Base-by-base conservation (phyloP, 2,329 filamentous ascomycete species). In the Aspergillus texensis region DNA sequence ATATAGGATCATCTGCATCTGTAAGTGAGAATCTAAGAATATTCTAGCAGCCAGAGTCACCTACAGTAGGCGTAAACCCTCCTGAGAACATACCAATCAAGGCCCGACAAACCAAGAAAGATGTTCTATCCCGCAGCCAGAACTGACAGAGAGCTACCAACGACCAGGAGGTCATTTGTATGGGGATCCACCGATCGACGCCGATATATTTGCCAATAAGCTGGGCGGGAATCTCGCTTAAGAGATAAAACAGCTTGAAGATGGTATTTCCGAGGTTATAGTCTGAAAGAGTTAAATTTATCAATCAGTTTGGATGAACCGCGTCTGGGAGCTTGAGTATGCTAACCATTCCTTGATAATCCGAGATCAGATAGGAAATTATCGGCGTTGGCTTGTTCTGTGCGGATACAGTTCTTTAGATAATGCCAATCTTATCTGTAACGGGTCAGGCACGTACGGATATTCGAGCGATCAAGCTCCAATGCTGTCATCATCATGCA, bases 401-500 rank as follows among this genome's bases (percentile, higher is more conserved):
- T 32, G 43, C n/a, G 12, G n/a, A 57, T 16, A 12, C 1, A 21
- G 2, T 21, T 45, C 26, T 70, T 68, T 41, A 62, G 64, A 41
- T 69, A 61, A 58, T 55, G 30, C 32, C 10, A 12, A 43, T 46
- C 52, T 8, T 21, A 71, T 86, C 84, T 19, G 87, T 73, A 69
- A 87, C 84, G 4, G 54, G 45, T 36, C 14, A 52, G 87, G 75
- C 0, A 88, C 63, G 8, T 58, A 67, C 65, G 65, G 30, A 67
- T 57, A 67, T 89, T 89, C 32, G 85, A 84, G 39, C 86, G 80
- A 71, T 88, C 86, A 3, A 88, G 77, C 70, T 88, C 84, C 10
- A 88, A 74, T 0, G 83, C 85, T 58, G 87, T 85, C 72, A 88
- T 88, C 84, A 86, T 86, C 53, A 86, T 67, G 62, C 83, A 86